Conservation (phyloP, 805 yeast species). For the Allodekkera sacchari region DNA sequence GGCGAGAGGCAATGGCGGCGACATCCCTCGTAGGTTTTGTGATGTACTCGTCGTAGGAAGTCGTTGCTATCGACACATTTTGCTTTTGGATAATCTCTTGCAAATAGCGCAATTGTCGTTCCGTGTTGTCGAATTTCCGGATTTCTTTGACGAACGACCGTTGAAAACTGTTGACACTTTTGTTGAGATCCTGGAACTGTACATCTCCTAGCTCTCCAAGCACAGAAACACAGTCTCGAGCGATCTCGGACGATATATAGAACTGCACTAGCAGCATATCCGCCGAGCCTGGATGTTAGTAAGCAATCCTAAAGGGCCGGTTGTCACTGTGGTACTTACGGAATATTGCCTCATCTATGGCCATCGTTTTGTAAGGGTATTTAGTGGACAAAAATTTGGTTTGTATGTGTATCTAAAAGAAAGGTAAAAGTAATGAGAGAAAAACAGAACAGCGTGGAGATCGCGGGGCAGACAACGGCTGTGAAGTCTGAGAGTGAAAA, state of each 20-base stretch:
- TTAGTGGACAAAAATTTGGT: neutral
- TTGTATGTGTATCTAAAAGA: too few species aligned
- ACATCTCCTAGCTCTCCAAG: slow-evolving; percentile 81
- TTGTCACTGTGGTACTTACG: slow-evolving; percentile 10
- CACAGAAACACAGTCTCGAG: slow-evolving; percentile 78
- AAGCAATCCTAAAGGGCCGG: slow-evolving; percentile 2
- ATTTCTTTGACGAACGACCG: slow-evolving; percentile 85
- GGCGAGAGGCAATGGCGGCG: slow-evolving; percentile 12
- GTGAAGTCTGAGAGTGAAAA: too few species aligned
- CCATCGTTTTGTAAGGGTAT: neutral
- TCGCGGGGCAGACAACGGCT: too few species aligned
- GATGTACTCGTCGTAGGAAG: slow-evolving; percentile 19
- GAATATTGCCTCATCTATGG: slow-evolving; percentile 15
- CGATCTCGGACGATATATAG: slow-evolving; percentile 82
- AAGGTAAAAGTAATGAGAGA: too few species aligned
- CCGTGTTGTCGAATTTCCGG: slow-evolving; percentile 74
- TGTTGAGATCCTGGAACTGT: slow-evolving; percentile 85
- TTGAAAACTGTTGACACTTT: slow-evolving; percentile 76
- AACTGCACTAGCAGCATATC: slow-evolving; percentile 92
- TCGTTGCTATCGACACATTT: slow-evolving; percentile 25
- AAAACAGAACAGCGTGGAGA: too few species aligned
- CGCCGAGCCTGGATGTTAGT: slow-evolving; percentile 65
- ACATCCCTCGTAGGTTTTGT: slow-evolving; percentile 11
- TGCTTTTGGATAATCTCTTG: slow-evolving; percentile 43
- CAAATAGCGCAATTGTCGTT: slow-evolving; percentile 67